These are phyloP conservation scores for Boletus coccyginus DNA, from an alignment of 768 basidiomycete genomes.

Conservation along the genomic window DNA sequence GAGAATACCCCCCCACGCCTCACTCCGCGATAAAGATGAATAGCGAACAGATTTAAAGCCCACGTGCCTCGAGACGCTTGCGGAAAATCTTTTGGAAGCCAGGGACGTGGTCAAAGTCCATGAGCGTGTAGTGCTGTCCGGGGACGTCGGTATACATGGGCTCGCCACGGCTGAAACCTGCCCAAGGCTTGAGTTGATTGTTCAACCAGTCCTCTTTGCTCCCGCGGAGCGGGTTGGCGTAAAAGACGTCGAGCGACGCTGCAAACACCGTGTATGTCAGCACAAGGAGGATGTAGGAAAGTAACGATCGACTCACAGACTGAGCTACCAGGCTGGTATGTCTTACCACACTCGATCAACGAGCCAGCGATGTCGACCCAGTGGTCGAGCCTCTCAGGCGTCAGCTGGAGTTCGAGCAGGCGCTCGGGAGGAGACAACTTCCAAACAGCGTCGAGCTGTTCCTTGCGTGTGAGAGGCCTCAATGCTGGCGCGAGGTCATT, in stretches of 20 bases:
- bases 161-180: conserved; percentile 21
- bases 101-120: conserved; percentile 32
- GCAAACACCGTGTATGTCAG: not conserved
- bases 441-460: conserved; percentile 28
- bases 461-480: conserved; percentile 18
- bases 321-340: conserved; percentile 24
- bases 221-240: conserved; percentile 26
- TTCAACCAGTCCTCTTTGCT: conserved; percentile 31
- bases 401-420: conserved; percentile 29
- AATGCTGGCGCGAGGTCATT: conserved; percentile 19
- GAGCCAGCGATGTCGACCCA: conserved; percentile 32
- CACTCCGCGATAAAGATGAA: too few relatives aligned
- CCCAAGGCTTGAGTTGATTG: conserved; percentile 28
- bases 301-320: conserved; percentile 20
- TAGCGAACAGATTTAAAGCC: conserved; percentile 6
- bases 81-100: conserved; percentile 31
- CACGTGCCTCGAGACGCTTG: conserved; percentile 23
- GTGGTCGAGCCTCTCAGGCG: conserved; percentile 23
- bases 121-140: conserved; percentile 31
- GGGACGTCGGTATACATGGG: conserved; percentile 25
- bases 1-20: not conserved
- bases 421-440: conserved; percentile 28
- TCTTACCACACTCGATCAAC: conserved; percentile 31
- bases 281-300: not conserved
- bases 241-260: conserved; percentile 26